phyloP scores from a whole-genome alignment of 768 basidiomycete genomes.

The Leccinum aurantiacum region DNA sequence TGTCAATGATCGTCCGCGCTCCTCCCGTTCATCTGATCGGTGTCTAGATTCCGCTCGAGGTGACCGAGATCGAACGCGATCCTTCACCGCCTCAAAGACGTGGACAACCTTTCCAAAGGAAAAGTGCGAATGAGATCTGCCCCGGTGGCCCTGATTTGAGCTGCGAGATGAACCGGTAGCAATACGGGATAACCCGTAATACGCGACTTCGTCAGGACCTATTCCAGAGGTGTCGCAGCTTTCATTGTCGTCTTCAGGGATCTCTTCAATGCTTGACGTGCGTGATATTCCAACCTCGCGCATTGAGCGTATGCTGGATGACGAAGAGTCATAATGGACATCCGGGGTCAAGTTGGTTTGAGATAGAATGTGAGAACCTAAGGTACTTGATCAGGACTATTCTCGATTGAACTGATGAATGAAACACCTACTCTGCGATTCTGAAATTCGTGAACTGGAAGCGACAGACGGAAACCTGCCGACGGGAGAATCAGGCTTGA shows the following conservation, averaged over 20 bases:
- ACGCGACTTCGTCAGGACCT: slow-evolving; percentile 6
- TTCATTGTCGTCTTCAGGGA: slow-evolving; percentile 35
- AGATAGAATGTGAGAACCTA: slow-evolving; percentile 13
- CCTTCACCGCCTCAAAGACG: slow-evolving; percentile 44
- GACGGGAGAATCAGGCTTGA: background rate
- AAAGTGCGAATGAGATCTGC: slow-evolving; percentile 47
- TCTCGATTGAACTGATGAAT: background rate
- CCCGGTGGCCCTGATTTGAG: slow-evolving; percentile 28
- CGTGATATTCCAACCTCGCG: slow-evolving; percentile 32
- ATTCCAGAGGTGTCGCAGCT: slow-evolving; percentile 8
- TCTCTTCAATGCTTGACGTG: slow-evolving; percentile 43
- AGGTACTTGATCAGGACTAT: background rate
- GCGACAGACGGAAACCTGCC: slow-evolving; percentile 11
- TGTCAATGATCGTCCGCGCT: slow-evolving; percentile 31
- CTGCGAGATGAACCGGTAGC: slow-evolving; percentile 14
- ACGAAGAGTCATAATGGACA: slow-evolving; percentile 6
- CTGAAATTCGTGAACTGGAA: slow-evolving; percentile 11
- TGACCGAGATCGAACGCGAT: slow-evolving; percentile 50
- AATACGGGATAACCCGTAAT: slow-evolving; percentile 18
- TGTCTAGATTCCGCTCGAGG: slow-evolving; percentile 23
- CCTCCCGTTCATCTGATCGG: slow-evolving; percentile 9
- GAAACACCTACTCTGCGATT: slow-evolving; percentile 12
- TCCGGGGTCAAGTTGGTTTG: slow-evolving; percentile 4
- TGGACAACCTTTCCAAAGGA: slow-evolving; percentile 53
- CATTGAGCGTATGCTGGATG: slow-evolving; percentile 9